Evolutionary conservation across 2,329 filamentous ascomycete genomes (phyloP).

Genomic region (Paramyrothecium roridum): DNA sequence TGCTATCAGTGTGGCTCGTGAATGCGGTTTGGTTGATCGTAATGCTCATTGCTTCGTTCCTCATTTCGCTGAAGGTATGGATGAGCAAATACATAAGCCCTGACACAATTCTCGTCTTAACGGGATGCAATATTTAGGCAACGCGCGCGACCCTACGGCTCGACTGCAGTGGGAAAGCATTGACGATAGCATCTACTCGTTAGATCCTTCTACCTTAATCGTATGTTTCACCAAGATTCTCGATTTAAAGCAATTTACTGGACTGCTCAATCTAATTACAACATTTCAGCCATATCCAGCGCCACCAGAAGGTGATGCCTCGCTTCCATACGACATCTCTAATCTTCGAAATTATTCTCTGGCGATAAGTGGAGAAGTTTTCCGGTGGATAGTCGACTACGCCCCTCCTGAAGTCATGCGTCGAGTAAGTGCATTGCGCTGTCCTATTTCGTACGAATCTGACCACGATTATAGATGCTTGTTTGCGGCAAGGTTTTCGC

Average conservation of each 20-base stretch:
- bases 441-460: background rate
- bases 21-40: constrained; percentile 79
- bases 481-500: constrained; percentile 91
- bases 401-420: constrained; percentile 76
- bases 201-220: constrained; percentile 76
- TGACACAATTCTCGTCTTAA: constrained; percentile 7
- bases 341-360: constrained; percentile 84
- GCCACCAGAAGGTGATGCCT: constrained; percentile 71
- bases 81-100: fast-evolving
- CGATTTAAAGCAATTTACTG: background rate
- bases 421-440: constrained; percentile 42
- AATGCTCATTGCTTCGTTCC: constrained; percentile 90
- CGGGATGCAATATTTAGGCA: constrained; percentile 45
- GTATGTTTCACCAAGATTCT: constrained; percentile 33
- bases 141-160: constrained; percentile 69
- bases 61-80: constrained; percentile 71
- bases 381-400: constrained; percentile 94
- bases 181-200: constrained; percentile 74
- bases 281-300: constrained; percentile 61
- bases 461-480: constrained; percentile 63
- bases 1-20: constrained; percentile 89
- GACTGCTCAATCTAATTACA: background rate
- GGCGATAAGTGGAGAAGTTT: constrained; percentile 88
- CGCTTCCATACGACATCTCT: constrained; percentile 78
- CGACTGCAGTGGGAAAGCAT: constrained; percentile 88